A percentile compares a stretch with the other conserved stretches of the same genome.
phyloP scores from a whole-genome alignment of 1,284 basidiomycete genomes.

The Peniophora sp. region DNA sequence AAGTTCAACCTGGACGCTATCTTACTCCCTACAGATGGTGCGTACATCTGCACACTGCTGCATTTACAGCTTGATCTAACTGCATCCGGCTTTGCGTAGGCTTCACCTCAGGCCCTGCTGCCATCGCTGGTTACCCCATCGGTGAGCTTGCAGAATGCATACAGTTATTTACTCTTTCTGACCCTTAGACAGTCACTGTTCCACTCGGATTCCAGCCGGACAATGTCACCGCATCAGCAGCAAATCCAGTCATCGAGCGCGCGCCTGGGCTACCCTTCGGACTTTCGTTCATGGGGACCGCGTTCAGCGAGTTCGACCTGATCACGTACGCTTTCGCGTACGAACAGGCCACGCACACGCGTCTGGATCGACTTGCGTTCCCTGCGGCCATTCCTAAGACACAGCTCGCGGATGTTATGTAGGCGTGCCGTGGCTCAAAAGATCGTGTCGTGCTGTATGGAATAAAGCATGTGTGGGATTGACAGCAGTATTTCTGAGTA shows the following conservation, averaged over 20 bases:
- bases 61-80: constrained; percentile 13
- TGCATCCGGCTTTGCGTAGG: neutral
- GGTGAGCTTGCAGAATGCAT: constrained; percentile 4
- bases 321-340: constrained; percentile 57
- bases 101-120: constrained; percentile 18
- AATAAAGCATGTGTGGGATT: no score
- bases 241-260: constrained; percentile 13
- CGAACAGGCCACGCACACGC: constrained; percentile 54
- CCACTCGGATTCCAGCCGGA: constrained; percentile 56
- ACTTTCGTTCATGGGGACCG: constrained; percentile 54
- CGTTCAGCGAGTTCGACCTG: constrained; percentile 53
- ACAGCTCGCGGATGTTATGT: constrained; percentile 46
- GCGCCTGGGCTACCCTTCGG: constrained; percentile 55
- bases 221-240: constrained; percentile 25
- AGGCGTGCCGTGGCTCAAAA: no score
- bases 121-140: constrained; percentile 54
- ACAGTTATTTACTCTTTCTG: neutral
- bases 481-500: no score
- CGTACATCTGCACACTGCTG: constrained; percentile 25
- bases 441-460: no score
- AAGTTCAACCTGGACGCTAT: constrained; percentile 48
- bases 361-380: constrained; percentile 44
- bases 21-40: constrained; percentile 45
- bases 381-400: constrained; percentile 51
- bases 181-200: constrained; percentile 23